Evolutionary conservation across 805 yeast species (phyloP).

Genomic region (Naumovozyma dairenensis): DNA sequence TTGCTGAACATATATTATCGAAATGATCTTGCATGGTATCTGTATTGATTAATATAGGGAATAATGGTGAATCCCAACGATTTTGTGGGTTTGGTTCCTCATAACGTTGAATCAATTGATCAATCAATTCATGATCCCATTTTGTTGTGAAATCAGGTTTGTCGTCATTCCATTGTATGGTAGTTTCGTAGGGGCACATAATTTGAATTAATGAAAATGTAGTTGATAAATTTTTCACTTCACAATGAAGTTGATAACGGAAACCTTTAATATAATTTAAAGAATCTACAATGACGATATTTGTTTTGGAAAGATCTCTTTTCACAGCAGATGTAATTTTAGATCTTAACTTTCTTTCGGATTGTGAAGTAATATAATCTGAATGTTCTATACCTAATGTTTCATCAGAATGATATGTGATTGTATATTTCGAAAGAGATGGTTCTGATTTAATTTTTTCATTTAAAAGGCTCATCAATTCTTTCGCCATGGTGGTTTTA

Average conservation of each 20-base stretch:
- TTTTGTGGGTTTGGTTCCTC: conserved; percentile 85
- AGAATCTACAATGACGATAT: conserved; percentile 76
- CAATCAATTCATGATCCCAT: conserved; percentile 61
- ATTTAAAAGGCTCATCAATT: conserved; percentile 41
- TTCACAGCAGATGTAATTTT: conserved; percentile 83
- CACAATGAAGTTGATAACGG: conserved; percentile 88
- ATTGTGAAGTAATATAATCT: conserved; percentile 58
- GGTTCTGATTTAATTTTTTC: conserved; percentile 37
- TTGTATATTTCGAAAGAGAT: conserved; percentile 34
- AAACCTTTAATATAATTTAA: conserved; percentile 89
- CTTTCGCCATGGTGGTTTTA: conserved; percentile 63
- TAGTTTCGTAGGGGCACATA: conserved; percentile 52
- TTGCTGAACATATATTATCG: conserved; percentile 56
- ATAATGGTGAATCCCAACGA: conserved; percentile 91
- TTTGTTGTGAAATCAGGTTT: conserved; percentile 18
- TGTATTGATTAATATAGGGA: conserved; percentile 42
- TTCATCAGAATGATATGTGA: conserved; percentile 70
- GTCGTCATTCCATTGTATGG: conserved; percentile 50
- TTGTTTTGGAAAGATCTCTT: conserved; percentile 57
- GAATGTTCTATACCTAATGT: conserved; percentile 59
- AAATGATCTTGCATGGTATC: conserved; percentile 41
- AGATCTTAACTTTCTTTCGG: conserved; percentile 77
- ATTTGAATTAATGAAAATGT: conserved; percentile 78
- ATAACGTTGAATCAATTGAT: conserved; percentile 68
- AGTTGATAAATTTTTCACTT: conserved; percentile 75